Base-by-base conservation (phyloP, 768 basidiomycete genomes). In the Chlorophyllum brunneum region DNA sequence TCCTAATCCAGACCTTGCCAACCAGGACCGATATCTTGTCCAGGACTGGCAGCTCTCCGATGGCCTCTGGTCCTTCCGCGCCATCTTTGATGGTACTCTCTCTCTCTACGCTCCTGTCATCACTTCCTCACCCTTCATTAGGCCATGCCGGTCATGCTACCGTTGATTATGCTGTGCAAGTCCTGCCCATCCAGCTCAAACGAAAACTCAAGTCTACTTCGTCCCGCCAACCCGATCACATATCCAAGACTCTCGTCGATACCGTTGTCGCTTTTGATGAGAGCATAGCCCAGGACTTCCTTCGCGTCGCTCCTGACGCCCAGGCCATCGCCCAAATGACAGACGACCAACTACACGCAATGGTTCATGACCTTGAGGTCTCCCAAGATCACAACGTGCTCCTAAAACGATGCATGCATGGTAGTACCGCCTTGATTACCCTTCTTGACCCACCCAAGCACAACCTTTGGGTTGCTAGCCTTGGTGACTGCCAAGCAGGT, bases 401-500 rank as follows among this genome's bases (percentile, higher is more conserved):
- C 40, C 64, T 80, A 5, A 56, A 68, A 22, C 71, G 73, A 33
- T 77, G 77, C 62, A 77, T 80, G 73, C 67, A 74, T 15, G 81
- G 81, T 5, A 70, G 75, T 2, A 82, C 81, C 1, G 77, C 69
- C 2, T 67, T 81, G 8, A 59, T 81, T 29, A 66, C 79, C 4
- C 62, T 83, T 23, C 58, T 76, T 8, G 74, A 80, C 52, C 74
- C 78, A 3, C 36, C 51, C 11, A 62, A 57, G 10, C 63, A 67
- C 20, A 75, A 79, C 52, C 55, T 81, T 1, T 82, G 80, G 79
- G 76, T 81, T 10, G 79, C 76, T 2, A 80, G 77, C 60, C 64
- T 81, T 30, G 81, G 81, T 3, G 81, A 83, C 60, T 79, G 79
- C 56, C 71, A 71, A 56, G 79, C 78, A 52, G 71, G 81, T 79